Conservation (phyloP, 164 flowering plant species). For the Berberis vulgaris region DNA sequence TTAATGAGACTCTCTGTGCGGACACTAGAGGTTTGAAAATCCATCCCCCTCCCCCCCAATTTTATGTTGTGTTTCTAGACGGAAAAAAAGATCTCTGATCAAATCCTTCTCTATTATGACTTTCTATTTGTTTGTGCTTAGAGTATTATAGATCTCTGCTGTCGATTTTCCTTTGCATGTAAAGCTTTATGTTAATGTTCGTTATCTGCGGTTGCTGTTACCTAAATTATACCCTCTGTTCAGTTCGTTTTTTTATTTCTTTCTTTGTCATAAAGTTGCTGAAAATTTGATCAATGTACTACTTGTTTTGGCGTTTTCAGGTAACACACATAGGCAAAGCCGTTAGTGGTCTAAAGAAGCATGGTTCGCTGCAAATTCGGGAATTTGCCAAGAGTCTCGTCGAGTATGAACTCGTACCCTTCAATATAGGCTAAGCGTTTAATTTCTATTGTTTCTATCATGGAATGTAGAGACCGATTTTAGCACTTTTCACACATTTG, state of each 20-base stretch:
- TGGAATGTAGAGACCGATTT: background rate
- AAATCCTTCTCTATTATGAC: background rate
- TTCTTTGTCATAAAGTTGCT: background rate
- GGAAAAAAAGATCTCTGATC: background rate
- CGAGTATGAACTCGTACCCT: constrained; percentile 31
- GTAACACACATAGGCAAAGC: constrained; percentile 88
- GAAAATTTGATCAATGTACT: background rate
- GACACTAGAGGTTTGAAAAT: constrained; percentile 48
- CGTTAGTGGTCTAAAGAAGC: constrained; percentile 61
- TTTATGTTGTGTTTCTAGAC: background rate
- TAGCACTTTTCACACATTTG: background rate
- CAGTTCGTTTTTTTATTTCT: background rate
- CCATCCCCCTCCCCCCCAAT: background rate
- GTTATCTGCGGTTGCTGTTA: too few relatives aligned
- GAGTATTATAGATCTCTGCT: too few relatives aligned
- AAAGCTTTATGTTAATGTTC: too few relatives aligned
- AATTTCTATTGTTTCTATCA: background rate
- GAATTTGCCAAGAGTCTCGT: constrained; percentile 52
- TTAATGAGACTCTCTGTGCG: constrained; percentile 67
- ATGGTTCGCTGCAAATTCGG: constrained; percentile 49
- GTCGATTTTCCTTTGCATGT: too few relatives aligned
- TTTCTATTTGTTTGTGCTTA: too few relatives aligned
- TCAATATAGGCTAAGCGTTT: background rate
- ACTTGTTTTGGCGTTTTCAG: constrained; percentile 26
- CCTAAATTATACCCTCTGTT: too few relatives aligned